Evolutionary conservation across 2,329 filamentous ascomycete genomes (phyloP), one percentile per base, ranked within the genome.

Genomic region (Aspergillus viridinutans): DNA sequence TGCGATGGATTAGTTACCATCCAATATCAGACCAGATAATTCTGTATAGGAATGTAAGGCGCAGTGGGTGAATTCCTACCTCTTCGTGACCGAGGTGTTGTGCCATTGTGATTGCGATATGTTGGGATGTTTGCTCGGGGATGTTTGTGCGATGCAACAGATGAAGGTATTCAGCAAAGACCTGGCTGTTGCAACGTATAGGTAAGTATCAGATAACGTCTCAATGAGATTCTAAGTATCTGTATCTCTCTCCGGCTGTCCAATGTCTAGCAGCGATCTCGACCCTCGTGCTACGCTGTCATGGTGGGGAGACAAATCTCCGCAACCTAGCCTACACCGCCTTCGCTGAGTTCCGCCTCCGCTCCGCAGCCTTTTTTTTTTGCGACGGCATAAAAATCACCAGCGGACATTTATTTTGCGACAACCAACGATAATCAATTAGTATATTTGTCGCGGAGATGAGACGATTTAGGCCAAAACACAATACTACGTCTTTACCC

Each of bases 401-500:
- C 40, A 23, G 40, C 17, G 3, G 21, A 26, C 21, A 47, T 25
- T 26, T 17, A 7, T 47, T 45, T 32, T 26, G 21, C n/a, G 26
- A 38, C 29, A 45, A 29, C 7, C n/a, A 32, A 40, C 23, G 47
- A 47, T 49, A 7, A 49, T 26, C 55, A 38, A 23, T 48, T 48
- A 56, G 43, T 29, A 25, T 9, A 40, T 17, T 26, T 8, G 47
- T 43, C 50, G 57, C 68, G 53, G 4, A 76, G 76, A 47, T 47
- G 43, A 47, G 43, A 4, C 43, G 43, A 74, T 68, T 62, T 23
- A 73, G 71, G 32, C 68, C 68, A 25, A 63, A 61, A 57, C 72
- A 76, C 61, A 73, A 76, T 63, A 78, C 75, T n/a, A 76, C 76
- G 12, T 71, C 68, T 4, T 64, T 79, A 9, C 76, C 76, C 17